Base-by-base conservation (phyloP, 192 early-diverging fungal genomes). In the Dissophora globulifera region DNA sequence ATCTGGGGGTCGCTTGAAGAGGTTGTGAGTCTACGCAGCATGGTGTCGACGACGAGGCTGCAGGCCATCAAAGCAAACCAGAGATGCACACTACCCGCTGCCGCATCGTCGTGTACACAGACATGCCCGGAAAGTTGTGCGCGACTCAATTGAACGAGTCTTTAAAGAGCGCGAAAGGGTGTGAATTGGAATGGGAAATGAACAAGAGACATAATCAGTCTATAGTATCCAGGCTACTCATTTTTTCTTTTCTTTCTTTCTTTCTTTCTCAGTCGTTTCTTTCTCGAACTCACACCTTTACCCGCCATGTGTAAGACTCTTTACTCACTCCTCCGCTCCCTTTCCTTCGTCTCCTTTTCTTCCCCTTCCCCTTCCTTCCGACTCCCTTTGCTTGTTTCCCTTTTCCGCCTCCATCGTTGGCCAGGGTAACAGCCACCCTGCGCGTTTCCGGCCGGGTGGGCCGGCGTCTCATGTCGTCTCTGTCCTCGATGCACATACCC, bases 331-430 rank as follows among this genome's bases (percentile, higher is more conserved):
- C n/a, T n/a, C n/a, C n/a, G n/a, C n/a, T n/a, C n/a, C n/a, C n/a
- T n/a, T n/a, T n/a, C n/a, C n/a, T n/a, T n/a, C n/a, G n/a, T 49
- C 58, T 60, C 58, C 58, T 60, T 60, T 63, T 51, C 61, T 50
- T 51, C 59, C 57, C 50, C 50, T 51, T 62, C 50, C 50, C 49
- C 38, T 63, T 52, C 61, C 61, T 62, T 48, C 32, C 19, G 33
- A 47, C 23, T 43, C 38, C 43, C 20, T 30, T 16, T 56, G 27
- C 33, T 27, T 66, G 19, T n/a, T 31, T 49, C 23, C 46, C 47
- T 17, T 49, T 47, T 27, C 58, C 5, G 8, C 31, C 23, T 32
- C 32, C 30, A 35, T 23, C 47, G 35, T 49, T 49, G 58, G 58
- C 3, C 58, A 60, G 58, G 58, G 58, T 60, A 59, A 60, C 58